A percentile compares a stretch with the other conserved stretches of the same genome.
Evolutionary conservation across 1,139 yeast genomes (phyloP).

Genomic region (Scheffersomyces lignicola): DNA sequence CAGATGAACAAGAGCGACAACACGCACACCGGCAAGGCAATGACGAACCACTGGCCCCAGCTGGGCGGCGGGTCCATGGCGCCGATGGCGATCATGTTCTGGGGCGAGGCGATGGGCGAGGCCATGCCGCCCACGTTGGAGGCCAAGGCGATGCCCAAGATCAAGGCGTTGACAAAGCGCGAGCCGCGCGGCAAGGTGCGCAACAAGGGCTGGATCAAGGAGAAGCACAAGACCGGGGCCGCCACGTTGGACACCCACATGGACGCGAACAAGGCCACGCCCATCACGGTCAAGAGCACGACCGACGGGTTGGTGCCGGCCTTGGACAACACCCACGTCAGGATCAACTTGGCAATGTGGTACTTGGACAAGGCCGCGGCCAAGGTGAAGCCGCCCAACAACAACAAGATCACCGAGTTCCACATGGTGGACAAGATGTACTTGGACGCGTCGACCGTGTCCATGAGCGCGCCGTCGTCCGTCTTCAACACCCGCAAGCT

Average conservation of each 20-base stretch:
- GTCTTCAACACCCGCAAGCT: slow-evolving; percentile 57
- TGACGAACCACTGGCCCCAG: slow-evolving; percentile 78
- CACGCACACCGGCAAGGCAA: slow-evolving; percentile 64
- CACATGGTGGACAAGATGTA: slow-evolving; percentile 66
- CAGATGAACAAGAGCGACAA: slow-evolving; percentile 56
- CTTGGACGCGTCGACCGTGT: slow-evolving; percentile 54
- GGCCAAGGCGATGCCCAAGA: slow-evolving; percentile 70
- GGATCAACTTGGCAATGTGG: slow-evolving; percentile 65
- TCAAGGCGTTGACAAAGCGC: slow-evolving; percentile 61
- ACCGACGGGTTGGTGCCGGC: slow-evolving; percentile 70
- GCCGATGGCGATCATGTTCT: slow-evolving; percentile 72
- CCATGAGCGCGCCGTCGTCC: slow-evolving; percentile 55
- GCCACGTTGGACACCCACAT: slow-evolving; percentile 85
- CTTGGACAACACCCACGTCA: slow-evolving; percentile 61
- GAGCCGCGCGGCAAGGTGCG: slow-evolving; percentile 63
- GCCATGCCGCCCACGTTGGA: slow-evolving; percentile 80
- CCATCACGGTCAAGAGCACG: slow-evolving; percentile 64
- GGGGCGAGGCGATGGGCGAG: slow-evolving; percentile 80
- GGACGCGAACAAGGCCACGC: slow-evolving; percentile 65
- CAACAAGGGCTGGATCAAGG: slow-evolving; percentile 63
- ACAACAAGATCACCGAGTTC: slow-evolving; percentile 70
- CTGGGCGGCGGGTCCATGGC: slow-evolving; percentile 66
- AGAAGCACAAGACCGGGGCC: slow-evolving; percentile 72
- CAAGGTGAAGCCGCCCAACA: slow-evolving; percentile 71
- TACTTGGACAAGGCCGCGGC: slow-evolving; percentile 75